Evolutionary conservation across 2,329 filamentous ascomycete species (phyloP).

Genomic region (Arachnopeziza araneosa): DNA sequence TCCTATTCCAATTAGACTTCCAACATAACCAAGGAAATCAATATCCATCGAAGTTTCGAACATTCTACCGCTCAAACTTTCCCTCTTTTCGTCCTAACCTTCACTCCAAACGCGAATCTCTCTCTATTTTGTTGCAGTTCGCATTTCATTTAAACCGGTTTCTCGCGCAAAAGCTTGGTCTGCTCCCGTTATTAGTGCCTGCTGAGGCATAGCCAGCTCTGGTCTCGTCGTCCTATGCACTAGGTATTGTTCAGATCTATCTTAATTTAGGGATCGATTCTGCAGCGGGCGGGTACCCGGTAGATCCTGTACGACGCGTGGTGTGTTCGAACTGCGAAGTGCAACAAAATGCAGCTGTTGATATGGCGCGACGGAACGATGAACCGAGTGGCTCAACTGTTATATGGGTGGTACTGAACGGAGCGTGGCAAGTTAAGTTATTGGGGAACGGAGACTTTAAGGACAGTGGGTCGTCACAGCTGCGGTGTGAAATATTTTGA

Average conservation of each 20-base stretch:
- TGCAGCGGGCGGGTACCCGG: neutral
- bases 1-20: neutral
- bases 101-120: neutral
- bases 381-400: too few species aligned
- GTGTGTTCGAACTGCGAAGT: slow-evolving; percentile 9
- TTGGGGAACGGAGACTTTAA: neutral
- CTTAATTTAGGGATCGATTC: neutral
- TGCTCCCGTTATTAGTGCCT: neutral
- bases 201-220: neutral
- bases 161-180: neutral
- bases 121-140: slow-evolving; percentile 11
- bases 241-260: neutral
- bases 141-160: slow-evolving; percentile 10
- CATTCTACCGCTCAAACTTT: neutral
- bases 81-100: neutral
- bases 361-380: neutral
- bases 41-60: neutral
- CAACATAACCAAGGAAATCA: neutral
- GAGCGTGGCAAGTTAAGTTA: neutral
- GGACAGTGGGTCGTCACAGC: neutral
- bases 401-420: neutral
- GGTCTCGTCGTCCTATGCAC: neutral
- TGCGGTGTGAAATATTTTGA: neutral
- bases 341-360: slow-evolving; percentile 13
- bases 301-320: neutral